Percentiles rank a stretch among this genome's conserved stretches.
Conservation (phyloP, 2,329 filamentous ascomycete species). For the Colletotrichum chlorophyti region DNA sequence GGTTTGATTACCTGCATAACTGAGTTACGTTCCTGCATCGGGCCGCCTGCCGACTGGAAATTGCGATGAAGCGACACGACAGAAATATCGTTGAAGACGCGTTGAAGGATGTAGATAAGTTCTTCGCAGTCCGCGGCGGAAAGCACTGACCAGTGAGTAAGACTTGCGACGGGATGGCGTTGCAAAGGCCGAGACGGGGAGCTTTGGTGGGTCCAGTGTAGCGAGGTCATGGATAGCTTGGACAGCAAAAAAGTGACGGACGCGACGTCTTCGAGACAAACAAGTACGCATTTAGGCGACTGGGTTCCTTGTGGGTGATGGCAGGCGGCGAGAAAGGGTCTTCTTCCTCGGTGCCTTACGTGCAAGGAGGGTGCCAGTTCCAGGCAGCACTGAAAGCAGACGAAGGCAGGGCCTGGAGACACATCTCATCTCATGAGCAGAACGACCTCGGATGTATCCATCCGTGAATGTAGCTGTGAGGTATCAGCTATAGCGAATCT, state of each 20-base stretch:
- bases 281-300: neutral
- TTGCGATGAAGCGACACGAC: constrained; percentile 4
- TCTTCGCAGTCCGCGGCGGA: constrained; percentile 3
- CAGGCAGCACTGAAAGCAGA: constrained; percentile 7
- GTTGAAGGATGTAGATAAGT: constrained; percentile 22
- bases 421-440: constrained; percentile 5
- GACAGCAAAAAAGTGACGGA: neutral
- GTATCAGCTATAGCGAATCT: too few species aligned
- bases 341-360: neutral
- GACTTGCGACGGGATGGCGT: neutral
- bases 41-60: neutral
- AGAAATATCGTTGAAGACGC: constrained; percentile 17
- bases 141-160: neutral
- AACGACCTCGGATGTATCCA: neutral
- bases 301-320: constrained; percentile 7
- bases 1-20: constrained; percentile 28
- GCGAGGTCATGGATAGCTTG: constrained; percentile 7
- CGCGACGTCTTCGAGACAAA: constrained; percentile 4
- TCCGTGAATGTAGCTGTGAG: neutral
- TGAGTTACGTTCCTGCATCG: constrained; percentile 23
- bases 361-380: constrained; percentile 22
- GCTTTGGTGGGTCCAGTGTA: constrained; percentile 13
- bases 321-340: constrained; percentile 6
- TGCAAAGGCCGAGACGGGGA: constrained; percentile 10
- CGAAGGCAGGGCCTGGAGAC: constrained; percentile 11